Evolutionary conservation across 768 basidiomycete genomes (phyloP).

Genomic region (Chiua virens): DNA sequence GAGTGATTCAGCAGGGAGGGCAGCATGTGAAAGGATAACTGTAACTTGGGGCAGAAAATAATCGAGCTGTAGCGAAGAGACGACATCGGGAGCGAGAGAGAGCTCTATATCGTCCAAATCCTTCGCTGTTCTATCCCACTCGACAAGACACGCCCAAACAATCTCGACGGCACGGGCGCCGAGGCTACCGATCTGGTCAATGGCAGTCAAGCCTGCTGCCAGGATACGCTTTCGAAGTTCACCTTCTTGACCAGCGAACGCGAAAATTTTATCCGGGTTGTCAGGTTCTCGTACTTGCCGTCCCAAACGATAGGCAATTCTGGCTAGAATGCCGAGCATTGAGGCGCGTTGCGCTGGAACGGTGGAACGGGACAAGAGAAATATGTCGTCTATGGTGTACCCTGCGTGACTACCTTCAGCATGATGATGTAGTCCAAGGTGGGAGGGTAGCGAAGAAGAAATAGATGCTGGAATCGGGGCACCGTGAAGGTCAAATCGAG

Average conservation of each 20-base stretch:
- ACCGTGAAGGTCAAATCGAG: slow-evolving; percentile 79
- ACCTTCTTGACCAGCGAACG: slow-evolving; percentile 33
- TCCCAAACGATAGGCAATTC: slow-evolving; percentile 45
- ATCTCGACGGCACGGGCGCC: slow-evolving; percentile 69
- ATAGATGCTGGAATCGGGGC: slow-evolving; percentile 57
- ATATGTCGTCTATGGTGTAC: slow-evolving; percentile 85
- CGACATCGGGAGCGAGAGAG: slow-evolving; percentile 14
- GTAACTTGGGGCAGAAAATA: slow-evolving; percentile 54
- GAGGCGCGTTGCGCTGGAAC: slow-evolving; percentile 81
- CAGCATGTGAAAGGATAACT: slow-evolving; percentile 38
- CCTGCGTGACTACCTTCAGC: slow-evolving; percentile 75
- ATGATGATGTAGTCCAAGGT: slow-evolving; percentile 90
- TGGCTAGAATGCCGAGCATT: slow-evolving; percentile 73
- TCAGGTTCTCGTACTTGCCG: slow-evolving; percentile 9
- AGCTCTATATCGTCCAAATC: slow-evolving; percentile 47
- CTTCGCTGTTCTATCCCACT: slow-evolving; percentile 46
- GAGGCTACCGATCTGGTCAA: slow-evolving; percentile 63
- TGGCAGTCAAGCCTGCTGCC: slow-evolving; percentile 63
- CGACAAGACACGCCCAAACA: slow-evolving; percentile 70
- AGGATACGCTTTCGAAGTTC: slow-evolving; percentile 61
- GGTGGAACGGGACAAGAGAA: slow-evolving; percentile 75
- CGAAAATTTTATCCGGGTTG: neutral
- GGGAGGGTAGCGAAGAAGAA: slow-evolving; percentile 65
- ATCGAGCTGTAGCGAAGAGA: slow-evolving; percentile 32
- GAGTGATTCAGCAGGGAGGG: slow-evolving; percentile 48